A percentile compares a stretch with the other conserved stretches of the same genome.
Evolutionary conservation across 768 basidiomycete genomes (phyloP).

Genomic region (Tricholoma furcatifolium): DNA sequence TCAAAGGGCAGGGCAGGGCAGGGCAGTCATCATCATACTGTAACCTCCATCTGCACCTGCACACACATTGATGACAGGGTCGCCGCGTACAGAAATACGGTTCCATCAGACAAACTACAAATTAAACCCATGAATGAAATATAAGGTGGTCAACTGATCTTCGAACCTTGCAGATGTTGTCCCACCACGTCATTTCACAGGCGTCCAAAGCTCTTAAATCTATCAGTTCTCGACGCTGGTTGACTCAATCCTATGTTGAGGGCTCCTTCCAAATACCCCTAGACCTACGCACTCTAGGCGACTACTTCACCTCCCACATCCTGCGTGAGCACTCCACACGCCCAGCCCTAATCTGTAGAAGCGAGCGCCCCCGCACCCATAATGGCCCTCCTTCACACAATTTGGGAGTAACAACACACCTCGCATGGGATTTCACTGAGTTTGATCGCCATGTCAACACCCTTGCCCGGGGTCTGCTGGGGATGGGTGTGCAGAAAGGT

Average conservation of each 20-base stretch:
- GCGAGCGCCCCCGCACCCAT: slow-evolving; percentile 56
- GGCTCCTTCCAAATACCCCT: slow-evolving; percentile 59
- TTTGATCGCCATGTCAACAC: slow-evolving; percentile 66
- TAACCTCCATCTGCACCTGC: too few relatives aligned
- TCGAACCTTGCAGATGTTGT: background rate
- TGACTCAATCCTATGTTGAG: slow-evolving; percentile 53
- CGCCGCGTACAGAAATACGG: background rate
- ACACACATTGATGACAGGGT: too few relatives aligned
- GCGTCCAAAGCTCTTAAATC: background rate
- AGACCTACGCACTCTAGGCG: slow-evolving; percentile 51
- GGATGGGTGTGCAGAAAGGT: slow-evolving; percentile 69
- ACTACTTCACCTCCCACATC: slow-evolving; percentile 61
- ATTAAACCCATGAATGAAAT: background rate
- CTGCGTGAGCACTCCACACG: slow-evolving; percentile 45
- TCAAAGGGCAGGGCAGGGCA: too few relatives aligned
- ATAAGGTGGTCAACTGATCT: too few relatives aligned
- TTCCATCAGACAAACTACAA: background rate
- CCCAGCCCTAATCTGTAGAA: slow-evolving; percentile 64
- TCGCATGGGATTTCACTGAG: slow-evolving; percentile 76
- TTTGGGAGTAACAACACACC: slow-evolving; percentile 43
- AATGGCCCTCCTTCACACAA: slow-evolving; percentile 60
- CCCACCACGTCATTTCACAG: background rate
- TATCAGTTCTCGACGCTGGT: slow-evolving; percentile 15
- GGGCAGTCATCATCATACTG: too few relatives aligned
- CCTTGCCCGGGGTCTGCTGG: slow-evolving; percentile 66